Evolutionary conservation across 495 filamentous ascomycete genomes (phyloP), one percentile per base, ranked within the genome.

Genomic region (Xylaria intraflava): DNA sequence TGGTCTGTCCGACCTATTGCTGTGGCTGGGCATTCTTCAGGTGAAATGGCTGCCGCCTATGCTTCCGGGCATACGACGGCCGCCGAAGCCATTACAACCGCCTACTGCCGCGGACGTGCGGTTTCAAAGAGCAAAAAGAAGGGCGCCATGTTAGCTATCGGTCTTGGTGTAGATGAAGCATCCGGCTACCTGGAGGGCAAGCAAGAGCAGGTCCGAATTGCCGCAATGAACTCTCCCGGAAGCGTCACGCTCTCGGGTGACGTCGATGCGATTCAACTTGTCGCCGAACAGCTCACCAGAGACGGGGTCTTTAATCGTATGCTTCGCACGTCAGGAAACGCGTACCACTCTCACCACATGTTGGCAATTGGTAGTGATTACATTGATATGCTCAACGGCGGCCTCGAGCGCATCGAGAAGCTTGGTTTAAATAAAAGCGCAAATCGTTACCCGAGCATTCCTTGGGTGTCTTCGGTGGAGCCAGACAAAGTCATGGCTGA

Each of bases 311-410:
- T 78, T 41, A 61, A 64, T 2, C 64, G 74, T 14, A 5, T 56
- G 19, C 44, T 79, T 5, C 56, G 61, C 23, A 68, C 73, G 1
- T 61, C 64, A 11, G 65, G 62, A 4, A 66, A 72, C 20, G 83
- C 82, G 0, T 86, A 82, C 56, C 83, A 87, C 57, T 85, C 82
- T 0, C 72, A 76, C 46, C 78, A 85, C 52, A 85, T 86, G 76
- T 48, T 67, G 24, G 46, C 68, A 20, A 60, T 72, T 2, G 69
- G 67, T 24, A 55, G 69, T 23, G 64, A 69, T 10, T 74, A 75
- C 53, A 17, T 11, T 1, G 11, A 19, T 2, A 29, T 51, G 36
- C 36, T 51, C 9, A 26, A 35, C n/a, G 9, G n/a, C 2, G 49
- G 49, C 5, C 16, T 29, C 2, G 10, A 12, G 36, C 26, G 14